Evolutionary conservation across 2,329 filamentous ascomycete species (phyloP), one percentile per base, ranked within the genome.

Genomic region (Fusarium gaditjirri): DNA sequence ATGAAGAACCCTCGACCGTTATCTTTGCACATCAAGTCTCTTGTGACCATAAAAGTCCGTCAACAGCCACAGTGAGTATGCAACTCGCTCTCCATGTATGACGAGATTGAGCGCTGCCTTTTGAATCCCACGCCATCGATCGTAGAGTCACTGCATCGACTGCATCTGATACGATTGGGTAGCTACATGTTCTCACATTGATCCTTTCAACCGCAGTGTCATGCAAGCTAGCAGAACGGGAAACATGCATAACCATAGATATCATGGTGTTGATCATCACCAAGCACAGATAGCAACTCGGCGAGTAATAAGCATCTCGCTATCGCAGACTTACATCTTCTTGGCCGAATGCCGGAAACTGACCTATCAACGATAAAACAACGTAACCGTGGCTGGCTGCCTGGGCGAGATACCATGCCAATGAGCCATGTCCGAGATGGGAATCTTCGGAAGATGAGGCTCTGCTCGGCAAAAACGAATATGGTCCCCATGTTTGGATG

Each of bases 371-470:
- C 31, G 56, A 36, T 43, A 56, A 31, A 54, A 46, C 35, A 47
- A 44, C 33, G 53, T 25, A 70, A 61, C 52, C 54, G 53, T 55
- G 43, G 36, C 29, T 61, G 49, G 47, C 53, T 56, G 61, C 50
- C 52, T 46, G 57, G 41, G 31, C 27, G 50, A 49, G 25, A 36
- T 41, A 33, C 38, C 13, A 57, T 61, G 23, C 64, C 53, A 61
- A 57, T 70, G 42, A 52, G 23, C 11, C 23, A 56, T 59, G 44
- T 42, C 42, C 29, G 19, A 29, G 21, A 59, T 61, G 59, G 44
- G 33, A 46, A 44, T n/a, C 42, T 50, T 53, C 61, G 65, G 53
- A 64, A 66, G 57, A 67, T 76, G 71, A 71, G 71, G 71, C 71
- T 74, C 72, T 66, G 62, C 62, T 55, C 50, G 64, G 38, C 27